phyloP scores from a whole-genome alignment of 306 rosid genomes.

The Rubus parviflorus region DNA sequence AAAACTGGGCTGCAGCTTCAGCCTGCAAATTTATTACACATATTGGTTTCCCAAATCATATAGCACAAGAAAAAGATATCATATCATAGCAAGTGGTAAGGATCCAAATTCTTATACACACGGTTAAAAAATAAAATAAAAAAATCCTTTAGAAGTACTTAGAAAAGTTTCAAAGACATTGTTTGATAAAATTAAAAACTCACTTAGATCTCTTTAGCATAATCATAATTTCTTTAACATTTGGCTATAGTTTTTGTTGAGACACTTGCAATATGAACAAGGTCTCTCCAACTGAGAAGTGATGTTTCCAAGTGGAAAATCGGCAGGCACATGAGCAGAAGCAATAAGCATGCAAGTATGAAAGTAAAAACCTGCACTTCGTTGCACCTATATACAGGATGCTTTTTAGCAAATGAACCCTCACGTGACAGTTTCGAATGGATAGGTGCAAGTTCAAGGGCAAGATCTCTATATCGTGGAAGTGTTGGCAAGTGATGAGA shows the following conservation, averaged over 20 bases:
- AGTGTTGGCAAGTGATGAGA: conserved; percentile 64
- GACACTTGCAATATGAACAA: neutral
- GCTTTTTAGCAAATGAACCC: conserved; percentile 60
- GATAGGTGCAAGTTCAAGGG: conserved; percentile 59
- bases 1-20: conserved; percentile 63
- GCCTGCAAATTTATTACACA: conserved; percentile 51
- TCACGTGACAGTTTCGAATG: conserved; percentile 61
- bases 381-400: conserved; percentile 87
- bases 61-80: neutral
- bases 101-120: conserved; percentile 3
- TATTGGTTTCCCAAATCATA: conserved; percentile 18
- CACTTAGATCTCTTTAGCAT: neutral
- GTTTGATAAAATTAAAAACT: neutral
- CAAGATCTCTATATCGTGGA: conserved; percentile 70
- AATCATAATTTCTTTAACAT: neutral
- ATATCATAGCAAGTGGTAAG: neutral
- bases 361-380: conserved; percentile 70
- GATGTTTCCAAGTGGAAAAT: conserved; percentile 16
- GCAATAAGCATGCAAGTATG: conserved; percentile 25
- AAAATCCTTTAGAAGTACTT: neutral
- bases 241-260: neutral
- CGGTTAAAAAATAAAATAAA: neutral
- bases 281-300: neutral
- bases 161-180: neutral
- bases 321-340: neutral